Evolutionary conservation across 2,329 filamentous ascomycete species (phyloP).

Genomic region (Colletotrichum falcatum): DNA sequence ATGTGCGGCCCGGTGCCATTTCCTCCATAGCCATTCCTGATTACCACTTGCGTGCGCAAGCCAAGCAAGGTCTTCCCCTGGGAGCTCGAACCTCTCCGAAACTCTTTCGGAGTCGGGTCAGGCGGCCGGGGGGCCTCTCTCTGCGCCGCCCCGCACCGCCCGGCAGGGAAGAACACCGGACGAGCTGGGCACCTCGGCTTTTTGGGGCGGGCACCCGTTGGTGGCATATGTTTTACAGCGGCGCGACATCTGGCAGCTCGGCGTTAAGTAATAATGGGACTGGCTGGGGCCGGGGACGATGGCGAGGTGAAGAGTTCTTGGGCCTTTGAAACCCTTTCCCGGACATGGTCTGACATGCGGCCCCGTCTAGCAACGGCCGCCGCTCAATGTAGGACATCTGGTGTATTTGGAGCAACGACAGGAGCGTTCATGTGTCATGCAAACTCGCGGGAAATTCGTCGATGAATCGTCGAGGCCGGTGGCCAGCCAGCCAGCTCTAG

Average conservation of each 20-base stretch:
- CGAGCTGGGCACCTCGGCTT: slow-evolving; percentile 9
- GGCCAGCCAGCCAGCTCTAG: neutral
- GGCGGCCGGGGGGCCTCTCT: slow-evolving; percentile 9
- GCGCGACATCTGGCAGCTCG: slow-evolving; percentile 4
- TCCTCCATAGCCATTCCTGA: slow-evolving; percentile 1
- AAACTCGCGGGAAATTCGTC: neutral
- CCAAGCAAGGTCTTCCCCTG: slow-evolving; percentile 22
- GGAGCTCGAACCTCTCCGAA: slow-evolving; percentile 36
- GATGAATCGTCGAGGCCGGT: neutral
- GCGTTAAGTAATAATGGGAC: slow-evolving; percentile 1
- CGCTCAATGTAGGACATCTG: neutral
- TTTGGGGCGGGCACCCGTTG: neutral
- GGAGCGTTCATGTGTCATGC: neutral
- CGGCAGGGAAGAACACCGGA: slow-evolving; percentile 18
- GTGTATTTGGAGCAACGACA: neutral
- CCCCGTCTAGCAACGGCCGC: neutral
- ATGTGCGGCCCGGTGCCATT: neutral
- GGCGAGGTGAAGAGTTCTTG: neutral
- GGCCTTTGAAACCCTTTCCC: neutral
- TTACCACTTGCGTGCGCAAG: neutral
- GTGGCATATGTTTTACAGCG: slow-evolving; percentile 2
- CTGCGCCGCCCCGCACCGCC: slow-evolving; percentile 3
- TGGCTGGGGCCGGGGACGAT: neutral
- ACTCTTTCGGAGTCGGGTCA: slow-evolving; percentile 11
- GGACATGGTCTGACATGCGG: neutral